These are phyloP conservation scores for Cladosporium velox DNA, from an alignment of 2,329 filamentous ascomycete species.

Conservation along the genomic window DNA sequence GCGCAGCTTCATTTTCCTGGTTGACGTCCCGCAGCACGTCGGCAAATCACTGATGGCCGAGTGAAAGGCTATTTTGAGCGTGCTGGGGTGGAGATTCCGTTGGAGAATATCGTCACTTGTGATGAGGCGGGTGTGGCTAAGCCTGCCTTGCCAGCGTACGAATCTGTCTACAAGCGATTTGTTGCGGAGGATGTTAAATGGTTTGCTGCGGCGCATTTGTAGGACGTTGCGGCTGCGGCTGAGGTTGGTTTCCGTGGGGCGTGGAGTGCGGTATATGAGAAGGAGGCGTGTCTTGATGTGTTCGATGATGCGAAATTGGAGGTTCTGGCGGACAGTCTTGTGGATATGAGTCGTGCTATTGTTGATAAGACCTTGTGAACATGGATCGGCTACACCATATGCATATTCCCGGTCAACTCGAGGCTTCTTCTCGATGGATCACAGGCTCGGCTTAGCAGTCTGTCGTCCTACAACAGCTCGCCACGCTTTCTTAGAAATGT, in stretches of 20 bases:
- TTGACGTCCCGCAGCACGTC: too few species aligned
- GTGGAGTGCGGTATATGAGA: conserved; percentile 57
- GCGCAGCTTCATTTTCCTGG: too few species aligned
- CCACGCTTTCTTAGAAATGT: neutral
- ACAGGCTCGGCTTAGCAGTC: neutral
- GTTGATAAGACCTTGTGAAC: conserved; percentile 27
- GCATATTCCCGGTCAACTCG: neutral
- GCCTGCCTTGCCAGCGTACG: conserved; percentile 52
- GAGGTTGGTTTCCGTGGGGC: conserved; percentile 55
- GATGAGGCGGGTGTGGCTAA: conserved; percentile 53
- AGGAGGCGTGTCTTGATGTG: conserved; percentile 52
- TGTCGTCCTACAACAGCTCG: neutral
- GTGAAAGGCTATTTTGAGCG: conserved; percentile 53
- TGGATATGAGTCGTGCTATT: conserved; percentile 47
- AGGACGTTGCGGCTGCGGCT: conserved; percentile 58
- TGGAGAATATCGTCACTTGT: conserved; percentile 55
- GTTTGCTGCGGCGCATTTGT: conserved; percentile 63
- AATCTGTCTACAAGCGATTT: conserved; percentile 40
- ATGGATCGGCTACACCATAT: neutral
- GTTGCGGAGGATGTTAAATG: conserved; percentile 43
- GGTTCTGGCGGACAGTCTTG: conserved; percentile 50
- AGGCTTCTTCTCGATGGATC: neutral
- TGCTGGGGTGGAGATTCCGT: conserved; percentile 52
- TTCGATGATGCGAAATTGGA: conserved; percentile 53
- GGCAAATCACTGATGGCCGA: too few species aligned